Evolutionary conservation across 768 basidiomycete species (phyloP).

Genomic region (Lactarius sp.): DNA sequence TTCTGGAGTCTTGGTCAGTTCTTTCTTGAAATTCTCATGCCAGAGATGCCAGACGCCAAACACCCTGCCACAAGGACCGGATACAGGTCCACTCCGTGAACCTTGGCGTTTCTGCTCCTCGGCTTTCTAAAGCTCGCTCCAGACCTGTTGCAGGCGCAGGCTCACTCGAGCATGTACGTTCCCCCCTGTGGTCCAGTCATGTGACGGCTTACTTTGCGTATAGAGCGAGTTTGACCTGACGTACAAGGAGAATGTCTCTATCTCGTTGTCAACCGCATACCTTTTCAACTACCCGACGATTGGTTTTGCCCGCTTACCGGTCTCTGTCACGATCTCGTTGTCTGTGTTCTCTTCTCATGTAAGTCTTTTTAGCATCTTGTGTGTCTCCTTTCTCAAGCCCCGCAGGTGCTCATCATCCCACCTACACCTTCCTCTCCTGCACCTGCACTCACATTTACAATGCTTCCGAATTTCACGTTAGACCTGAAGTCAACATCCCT

Average conservation of each 20-base stretch:
- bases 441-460: slow-evolving; percentile 62
- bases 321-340: slow-evolving; percentile 74
- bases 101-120: slow-evolving; percentile 76
- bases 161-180: slow-evolving; percentile 24
- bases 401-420: slow-evolving; percentile 58
- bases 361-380: slow-evolving; percentile 29
- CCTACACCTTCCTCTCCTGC: slow-evolving; percentile 50
- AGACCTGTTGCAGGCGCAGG: slow-evolving; percentile 32
- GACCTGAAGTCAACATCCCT: slow-evolving; percentile 85
- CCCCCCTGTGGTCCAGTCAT: not conserved
- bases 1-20: slow-evolving; percentile 57
- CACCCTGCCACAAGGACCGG: slow-evolving; percentile 53
- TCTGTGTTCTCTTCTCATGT: slow-evolving; percentile 68
- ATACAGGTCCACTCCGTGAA: slow-evolving; percentile 83
- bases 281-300: slow-evolving; percentile 81
- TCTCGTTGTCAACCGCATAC: slow-evolving; percentile 79
- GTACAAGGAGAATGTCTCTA: slow-evolving; percentile 78
- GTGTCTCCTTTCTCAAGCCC: slow-evolving; percentile 11
- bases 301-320: slow-evolving; percentile 77
- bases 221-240: slow-evolving; percentile 77
- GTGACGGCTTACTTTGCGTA: slow-evolving; percentile 32
- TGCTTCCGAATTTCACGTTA: slow-evolving; percentile 84
- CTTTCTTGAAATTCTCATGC: slow-evolving; percentile 5
- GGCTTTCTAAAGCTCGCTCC: slow-evolving; percentile 64
- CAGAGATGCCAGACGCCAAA: not conserved